Base-by-base conservation (phyloP, 2,329 filamentous ascomycete species). In the Botrytis fragariae region DNA sequence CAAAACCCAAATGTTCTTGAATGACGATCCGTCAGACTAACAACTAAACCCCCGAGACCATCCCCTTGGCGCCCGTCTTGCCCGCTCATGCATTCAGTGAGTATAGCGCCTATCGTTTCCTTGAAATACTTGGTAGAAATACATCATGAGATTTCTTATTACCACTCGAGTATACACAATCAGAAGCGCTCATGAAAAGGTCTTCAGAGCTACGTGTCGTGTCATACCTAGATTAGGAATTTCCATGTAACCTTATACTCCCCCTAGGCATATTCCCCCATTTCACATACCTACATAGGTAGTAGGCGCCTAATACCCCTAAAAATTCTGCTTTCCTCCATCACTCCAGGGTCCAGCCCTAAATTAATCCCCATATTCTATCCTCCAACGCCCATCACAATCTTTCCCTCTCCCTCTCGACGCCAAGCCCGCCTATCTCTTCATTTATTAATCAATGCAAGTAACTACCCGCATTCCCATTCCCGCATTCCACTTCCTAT, bases 351-450 rank as follows among this genome's bases (percentile, higher is more conserved):
- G 48, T n/a, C 32, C 10, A 37, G 20, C 35, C 59, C 35, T 61
- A 57, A 10, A 35, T 60, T 3, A 22, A 37, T n/a, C 59, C 32
- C 32, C 59, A 25, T 35, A 35, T 32, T 8, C 29, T 20, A 57
- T 29, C 25, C 54, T 29, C 29, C 29, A 60, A 12, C 10, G 20
- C 32, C 12, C 20, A 61, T 39, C 32, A 14, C 32, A 20, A 39
- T 37, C 35, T 22, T 25, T 20, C 59, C 29, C 20, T 20, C 20
- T 37, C 4, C 59, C 12, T 20, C 4, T 37, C 59, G 12, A 61
- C 59, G 59, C 59, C 35, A 61, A 61, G 59, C 32, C 35, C 35
- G 59, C 59, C 59, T 61, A 61, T 61, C 59, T 37, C n/a, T 61
- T 6, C 32, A 60, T 18, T 9, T n/a, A 57, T 29, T n/a, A 57